Base-by-base conservation (phyloP, 257 asterid species). In the Euphrasia confusa region DNA sequence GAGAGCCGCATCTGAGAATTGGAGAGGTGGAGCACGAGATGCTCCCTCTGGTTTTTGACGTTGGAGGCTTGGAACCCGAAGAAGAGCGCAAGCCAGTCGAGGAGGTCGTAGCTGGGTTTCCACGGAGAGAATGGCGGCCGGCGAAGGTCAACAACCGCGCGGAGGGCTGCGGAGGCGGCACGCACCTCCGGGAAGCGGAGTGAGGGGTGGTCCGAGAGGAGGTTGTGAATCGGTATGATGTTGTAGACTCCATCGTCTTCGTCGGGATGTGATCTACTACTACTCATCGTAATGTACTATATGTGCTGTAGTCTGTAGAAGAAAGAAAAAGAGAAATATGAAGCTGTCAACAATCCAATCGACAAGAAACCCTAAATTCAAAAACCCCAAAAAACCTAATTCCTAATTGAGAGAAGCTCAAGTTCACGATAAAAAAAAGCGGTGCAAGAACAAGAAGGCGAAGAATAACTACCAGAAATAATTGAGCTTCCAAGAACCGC, bases 1-100 rank as follows among this genome's bases (percentile, higher is more conserved):
- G 87, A 49, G 9, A 90, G 83, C 53, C 98, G 98, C 98, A 90
- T 90, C 96, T 90, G 98, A 60, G 95, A 88, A 65, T 90, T 90
- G 24, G 98, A 75, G 44, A 90, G 86, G 68, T 90, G 95, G 59
- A 90, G 85, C 17, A 90, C 96, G 27, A 90, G 71, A 57, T 90
- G 98, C 72, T 90, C 98, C 74, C 96, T 71, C 81, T 90, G 98
- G 72, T 90, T 90, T 15, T 68, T 77, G 21, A 90, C 98, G 65
- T 68, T 90, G 47, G 98, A 90, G 30, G 80, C 71, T 17, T 90
- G 98, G 69, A 90, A 90, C 10, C 98, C 95, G 70, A 90, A 90
- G 79, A 90, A 90, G 2, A 85, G 75, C 0, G 94, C 85, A 7
- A 90, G 85, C 96, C 96, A 90, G 77, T 90, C 96, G 50, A 90